Conservation (phyloP, 176 grass and related monocot species). For the Puya raimondii region DNA sequence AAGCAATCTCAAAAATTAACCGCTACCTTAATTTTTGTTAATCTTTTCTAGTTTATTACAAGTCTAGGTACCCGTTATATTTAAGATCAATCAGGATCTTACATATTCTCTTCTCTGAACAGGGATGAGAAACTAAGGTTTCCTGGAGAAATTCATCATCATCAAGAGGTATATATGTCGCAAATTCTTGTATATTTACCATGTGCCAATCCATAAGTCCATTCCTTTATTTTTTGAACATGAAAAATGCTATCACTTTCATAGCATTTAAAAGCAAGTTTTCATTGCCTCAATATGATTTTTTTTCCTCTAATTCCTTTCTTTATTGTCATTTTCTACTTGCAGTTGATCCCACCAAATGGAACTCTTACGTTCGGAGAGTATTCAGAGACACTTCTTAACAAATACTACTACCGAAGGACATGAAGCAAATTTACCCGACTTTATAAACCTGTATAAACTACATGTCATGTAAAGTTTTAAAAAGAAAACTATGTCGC, state of each 20-base stretch:
- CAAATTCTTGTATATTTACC: not conserved
- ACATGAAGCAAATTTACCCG: conserved; percentile 18
- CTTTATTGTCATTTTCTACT: conserved; percentile 1
- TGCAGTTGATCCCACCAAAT: conserved; percentile 63
- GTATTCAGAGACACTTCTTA: conserved; percentile 60
- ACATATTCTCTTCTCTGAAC: conserved; percentile 7
- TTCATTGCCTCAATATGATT: not conserved
- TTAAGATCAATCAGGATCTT: not conserved
- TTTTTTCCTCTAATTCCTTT: not conserved
- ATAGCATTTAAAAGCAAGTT: not conserved
- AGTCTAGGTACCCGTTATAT: too few relatives aligned
- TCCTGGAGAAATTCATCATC: conserved; percentile 55
- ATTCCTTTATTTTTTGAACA: too few relatives aligned
- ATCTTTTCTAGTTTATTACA: too few relatives aligned
- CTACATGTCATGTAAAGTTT: too few relatives aligned
- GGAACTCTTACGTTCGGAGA: conserved; percentile 75
- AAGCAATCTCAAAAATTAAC: too few relatives aligned
- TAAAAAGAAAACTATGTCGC: too few relatives aligned
- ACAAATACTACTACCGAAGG: conserved; percentile 57
- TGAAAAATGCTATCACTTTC: too few relatives aligned
- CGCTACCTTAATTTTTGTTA: too few relatives aligned
- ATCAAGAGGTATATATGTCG: conserved; percentile 57
- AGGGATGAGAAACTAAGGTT: conserved; percentile 73
- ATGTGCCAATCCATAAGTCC: too few relatives aligned
- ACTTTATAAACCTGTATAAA: not conserved